Evolutionary conservation across 2,329 filamentous ascomycete species (phyloP).

Genomic region (Penicillium sp.): DNA sequence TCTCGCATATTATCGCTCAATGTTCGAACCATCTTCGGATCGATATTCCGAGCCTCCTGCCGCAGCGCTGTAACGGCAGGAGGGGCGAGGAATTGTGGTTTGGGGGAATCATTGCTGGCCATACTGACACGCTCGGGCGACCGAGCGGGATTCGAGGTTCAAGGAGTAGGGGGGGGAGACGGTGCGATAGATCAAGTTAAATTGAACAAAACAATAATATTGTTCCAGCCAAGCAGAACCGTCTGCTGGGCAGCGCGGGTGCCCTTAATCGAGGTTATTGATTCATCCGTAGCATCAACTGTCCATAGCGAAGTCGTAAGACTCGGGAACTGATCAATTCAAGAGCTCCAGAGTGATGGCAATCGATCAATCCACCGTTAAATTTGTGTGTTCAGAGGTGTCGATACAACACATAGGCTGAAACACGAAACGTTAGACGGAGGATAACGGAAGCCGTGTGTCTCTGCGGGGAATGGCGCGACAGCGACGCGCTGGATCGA

Average conservation of each 20-base stretch:
- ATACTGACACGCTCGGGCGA: constrained; percentile 34
- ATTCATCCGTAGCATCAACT: constrained; percentile 44
- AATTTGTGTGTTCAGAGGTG: neutral
- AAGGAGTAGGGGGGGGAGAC: constrained; percentile 1
- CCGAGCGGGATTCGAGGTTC: constrained; percentile 7
- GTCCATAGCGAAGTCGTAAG: constrained; percentile 36
- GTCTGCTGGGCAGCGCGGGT: constrained; percentile 48
- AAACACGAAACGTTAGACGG: constrained; percentile 13
- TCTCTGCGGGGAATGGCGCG: constrained; percentile 29
- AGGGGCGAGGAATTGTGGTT: constrained; percentile 44
- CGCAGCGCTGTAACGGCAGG: constrained; percentile 46
- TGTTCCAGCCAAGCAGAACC: constrained; percentile 35
- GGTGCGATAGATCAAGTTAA: neutral
- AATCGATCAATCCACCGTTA: neutral
- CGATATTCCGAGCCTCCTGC: constrained; percentile 44
- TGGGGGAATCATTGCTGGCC: constrained; percentile 43
- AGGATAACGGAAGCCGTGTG: constrained; percentile 25
- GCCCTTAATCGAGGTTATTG: constrained; percentile 42
- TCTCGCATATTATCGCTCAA: constrained; percentile 88
- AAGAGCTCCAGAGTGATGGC: neutral
- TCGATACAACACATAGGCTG: constrained; percentile 2
- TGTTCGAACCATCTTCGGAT: constrained; percentile 57
- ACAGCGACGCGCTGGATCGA: constrained; percentile 26
- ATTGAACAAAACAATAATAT: constrained; percentile 15
- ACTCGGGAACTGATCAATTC: constrained; percentile 10